A percentile compares a stretch with the other conserved stretches of the same genome.
These are phyloP conservation scores for Candida tammaniensis DNA, from an alignment of 805 yeast genomes.

Conservation along the genomic window DNA sequence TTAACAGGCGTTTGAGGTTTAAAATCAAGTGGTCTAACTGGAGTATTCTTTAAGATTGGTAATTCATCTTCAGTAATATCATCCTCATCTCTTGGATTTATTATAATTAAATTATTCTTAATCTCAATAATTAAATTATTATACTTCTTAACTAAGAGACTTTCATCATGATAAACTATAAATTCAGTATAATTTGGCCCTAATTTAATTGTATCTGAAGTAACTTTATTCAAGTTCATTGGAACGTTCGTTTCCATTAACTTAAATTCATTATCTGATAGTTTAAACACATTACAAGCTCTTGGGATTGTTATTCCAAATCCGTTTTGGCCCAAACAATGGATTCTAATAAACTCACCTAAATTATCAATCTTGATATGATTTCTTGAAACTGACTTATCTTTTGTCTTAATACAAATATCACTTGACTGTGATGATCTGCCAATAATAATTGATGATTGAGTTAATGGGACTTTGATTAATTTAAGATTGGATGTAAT, in stretches of 20 bases:
- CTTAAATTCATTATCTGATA: conserved; percentile 19
- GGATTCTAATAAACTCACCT: conserved; percentile 46
- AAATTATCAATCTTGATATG: conserved; percentile 54
- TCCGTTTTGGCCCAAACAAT: conserved; percentile 85
- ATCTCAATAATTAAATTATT: conserved; percentile 66
- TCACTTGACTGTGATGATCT: conserved; percentile 65
- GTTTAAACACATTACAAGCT: conserved; percentile 28
- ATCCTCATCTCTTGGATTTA: conserved; percentile 47
- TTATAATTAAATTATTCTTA: conserved; percentile 57
- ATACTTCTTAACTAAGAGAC: conserved; percentile 60
- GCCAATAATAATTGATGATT: conserved; percentile 50
- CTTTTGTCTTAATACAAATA: conserved; percentile 44
- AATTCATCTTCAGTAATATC: conserved; percentile 48
- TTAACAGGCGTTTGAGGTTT: conserved; percentile 15
- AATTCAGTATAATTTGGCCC: conserved; percentile 49
- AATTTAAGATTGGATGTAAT: conserved; percentile 23
- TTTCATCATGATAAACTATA: conserved; percentile 59
- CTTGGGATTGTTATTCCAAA: conserved; percentile 63
- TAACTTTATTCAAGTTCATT: conserved; percentile 7
- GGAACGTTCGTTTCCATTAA: conserved; percentile 13
- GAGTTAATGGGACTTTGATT: conserved; percentile 39
- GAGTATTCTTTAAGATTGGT: conserved; percentile 11
- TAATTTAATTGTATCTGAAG: conserved; percentile 35
- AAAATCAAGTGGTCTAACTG: conserved; percentile 1
- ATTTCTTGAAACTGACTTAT: conserved; percentile 62